phyloP scores from a whole-genome alignment of 2,329 filamentous ascomycete species.

The Curvularia sp. region DNA sequence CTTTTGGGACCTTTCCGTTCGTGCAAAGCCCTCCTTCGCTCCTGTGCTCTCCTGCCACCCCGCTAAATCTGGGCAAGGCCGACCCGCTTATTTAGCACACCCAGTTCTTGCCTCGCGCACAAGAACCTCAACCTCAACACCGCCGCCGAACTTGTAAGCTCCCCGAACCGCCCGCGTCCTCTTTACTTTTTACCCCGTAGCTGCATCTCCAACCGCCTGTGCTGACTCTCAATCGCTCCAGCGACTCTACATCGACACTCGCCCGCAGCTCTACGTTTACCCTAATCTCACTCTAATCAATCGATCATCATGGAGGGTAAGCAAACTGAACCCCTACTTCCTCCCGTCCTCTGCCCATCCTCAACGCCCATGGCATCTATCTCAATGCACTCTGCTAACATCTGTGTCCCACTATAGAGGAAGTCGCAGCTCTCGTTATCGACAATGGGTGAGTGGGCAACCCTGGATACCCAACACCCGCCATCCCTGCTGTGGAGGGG shows the following conservation, averaged over 20 bases:
- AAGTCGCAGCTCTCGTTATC: conserved; percentile 99
- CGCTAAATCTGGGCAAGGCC: conserved; percentile 51
- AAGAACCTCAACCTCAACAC: conserved; percentile 48
- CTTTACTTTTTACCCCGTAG: conserved; percentile 33
- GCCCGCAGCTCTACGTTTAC: conserved; percentile 40
- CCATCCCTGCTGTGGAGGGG: conserved; percentile 51
- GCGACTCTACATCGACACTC: conserved; percentile 42
- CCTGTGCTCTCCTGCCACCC: conserved; percentile 42
- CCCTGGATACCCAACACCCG: conserved; percentile 41
- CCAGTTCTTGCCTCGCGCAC: conserved; percentile 52
- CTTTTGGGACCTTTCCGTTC: conserved; percentile 26
- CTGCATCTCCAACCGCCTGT: conserved; percentile 30
- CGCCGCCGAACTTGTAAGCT: conserved; percentile 45
- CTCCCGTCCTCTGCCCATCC: conserved; percentile 27
- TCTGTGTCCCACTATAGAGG: conserved; percentile 70
- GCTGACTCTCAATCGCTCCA: conserved; percentile 44
- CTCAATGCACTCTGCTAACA: conserved; percentile 50
- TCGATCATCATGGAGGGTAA: conserved; percentile 72
- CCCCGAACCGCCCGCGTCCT: conserved; percentile 33
- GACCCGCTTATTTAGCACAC: conserved; percentile 54
- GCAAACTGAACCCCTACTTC: conserved; percentile 54
- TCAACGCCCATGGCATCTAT: conserved; percentile 29
- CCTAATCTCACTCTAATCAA: conserved; percentile 52
- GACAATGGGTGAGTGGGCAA: conserved; percentile 96
- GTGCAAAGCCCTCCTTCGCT: conserved; percentile 36